Evolutionary conservation across 129 eudicot species (phyloP), one percentile per base, ranked within the genome.

Genomic region (Cynara cardunculus): DNA sequence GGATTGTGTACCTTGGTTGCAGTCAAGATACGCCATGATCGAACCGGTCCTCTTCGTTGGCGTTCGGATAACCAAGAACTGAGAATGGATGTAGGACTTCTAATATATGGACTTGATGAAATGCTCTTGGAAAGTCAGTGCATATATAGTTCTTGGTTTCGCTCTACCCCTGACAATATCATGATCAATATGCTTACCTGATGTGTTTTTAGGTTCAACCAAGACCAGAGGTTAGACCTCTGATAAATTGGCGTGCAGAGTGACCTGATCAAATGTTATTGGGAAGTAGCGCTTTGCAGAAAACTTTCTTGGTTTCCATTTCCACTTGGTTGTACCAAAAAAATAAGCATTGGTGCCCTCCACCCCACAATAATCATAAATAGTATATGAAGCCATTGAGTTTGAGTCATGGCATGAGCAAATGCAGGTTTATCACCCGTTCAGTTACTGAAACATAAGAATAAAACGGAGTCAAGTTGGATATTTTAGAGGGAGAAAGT

Each of bases 241-340:
- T 71, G 83, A 61, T 72, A 34, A 64, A 9, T 24, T 24, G 65
- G 41, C 25, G 14, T 77, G 35, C 46, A 25, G 5, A 12, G 16
- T 37, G 61, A 44, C 37, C 37, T 49, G 81, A 72, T 56, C 34
- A 74, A 86, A 82, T 11, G 64, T 71, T 69, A 28, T 30, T 4
- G 84, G 84, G 31, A 73, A 86, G 56, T 74, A 74, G 30, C 67
- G 78, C 13, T 27, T 61, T 56, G 89, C 86, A 53, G 78, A 86
- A 21, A 74, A 25, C 71, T 73, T 68, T 73, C 77, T 76, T 73
- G 76, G 39, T 73, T 78, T 82, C 79, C 79, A 72, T 32, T 74
- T 66, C 56, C 82, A 37, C 72, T 25, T 53, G 25, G 71, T 67
- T 44, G 18, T 41, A 19, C 71, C 74, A 69, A n/a, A 7, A 69